A percentile compares a stretch with the other conserved stretches of the same genome.
These are phyloP conservation scores for Sophora flavescens DNA, from an alignment of 306 rosid species.

Conservation along the genomic window DNA sequence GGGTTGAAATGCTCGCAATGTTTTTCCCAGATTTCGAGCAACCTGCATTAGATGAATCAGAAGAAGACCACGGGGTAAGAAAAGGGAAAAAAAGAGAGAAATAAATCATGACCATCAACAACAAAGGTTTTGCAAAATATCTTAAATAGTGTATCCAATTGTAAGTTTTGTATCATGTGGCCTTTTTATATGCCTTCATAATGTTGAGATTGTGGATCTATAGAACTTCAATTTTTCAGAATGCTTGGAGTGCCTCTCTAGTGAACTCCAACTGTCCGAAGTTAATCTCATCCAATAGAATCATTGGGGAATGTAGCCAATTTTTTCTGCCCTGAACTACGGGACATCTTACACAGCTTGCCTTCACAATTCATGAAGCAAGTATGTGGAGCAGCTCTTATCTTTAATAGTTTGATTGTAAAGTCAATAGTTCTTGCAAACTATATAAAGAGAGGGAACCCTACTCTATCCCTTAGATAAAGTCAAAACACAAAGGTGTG, in stretches of 20 bases:
- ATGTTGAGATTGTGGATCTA: slow-evolving; percentile 20
- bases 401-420: slow-evolving; percentile 8
- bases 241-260: slow-evolving; percentile 17
- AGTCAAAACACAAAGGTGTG: slow-evolving; percentile 25
- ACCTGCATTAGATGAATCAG: slow-evolving; percentile 66
- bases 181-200: not conserved
- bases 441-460: slow-evolving; percentile 5
- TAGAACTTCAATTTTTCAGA: slow-evolving; percentile 3
- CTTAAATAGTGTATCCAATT: slow-evolving; percentile 23
- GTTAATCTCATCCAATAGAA: slow-evolving; percentile 27
- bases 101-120: not conserved
- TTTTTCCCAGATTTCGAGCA: slow-evolving; percentile 94
- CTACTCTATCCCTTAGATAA: slow-evolving; percentile 16
- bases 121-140: slow-evolving; percentile 4
- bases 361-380: not conserved
- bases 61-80: slow-evolving; percentile 10
- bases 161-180: slow-evolving; percentile 1
- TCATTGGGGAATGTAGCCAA: slow-evolving; percentile 19
- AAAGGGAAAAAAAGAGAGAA: slow-evolving; percentile 10
- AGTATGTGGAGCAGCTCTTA: not conserved
- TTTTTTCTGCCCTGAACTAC: not conserved
- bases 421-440: not conserved
- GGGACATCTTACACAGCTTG: slow-evolving; percentile 12
- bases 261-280: slow-evolving; percentile 22
- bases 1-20: slow-evolving; percentile 95